phyloP scores from a whole-genome alignment of 2,329 filamentous ascomycete genomes.

The Pezicula rhizophila region DNA sequence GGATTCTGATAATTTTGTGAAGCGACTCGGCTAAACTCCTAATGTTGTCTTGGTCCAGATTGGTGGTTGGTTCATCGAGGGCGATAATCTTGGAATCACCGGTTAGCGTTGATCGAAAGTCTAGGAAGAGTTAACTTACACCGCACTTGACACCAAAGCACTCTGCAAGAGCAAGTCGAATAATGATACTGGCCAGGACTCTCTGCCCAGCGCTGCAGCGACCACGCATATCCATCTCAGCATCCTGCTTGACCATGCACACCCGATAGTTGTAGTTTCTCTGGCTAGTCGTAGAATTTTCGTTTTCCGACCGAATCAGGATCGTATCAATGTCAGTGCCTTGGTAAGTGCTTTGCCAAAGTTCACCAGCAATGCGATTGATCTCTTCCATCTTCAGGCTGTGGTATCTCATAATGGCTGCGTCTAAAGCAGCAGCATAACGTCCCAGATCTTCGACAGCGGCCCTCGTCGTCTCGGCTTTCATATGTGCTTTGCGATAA shows the following conservation, averaged over 20 bases:
- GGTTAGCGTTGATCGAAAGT: slow-evolving; percentile 3
- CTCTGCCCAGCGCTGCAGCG: slow-evolving; percentile 96
- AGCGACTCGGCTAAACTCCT: slow-evolving; percentile 78
- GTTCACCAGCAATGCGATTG: slow-evolving; percentile 86
- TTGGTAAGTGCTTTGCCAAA: slow-evolving; percentile 97
- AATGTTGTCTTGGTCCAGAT: slow-evolving; percentile 93
- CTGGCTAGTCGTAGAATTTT: slow-evolving; percentile 56
- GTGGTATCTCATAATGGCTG: slow-evolving; percentile 97
- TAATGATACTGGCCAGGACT: slow-evolving; percentile 94
- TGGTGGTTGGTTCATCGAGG: slow-evolving; percentile 95
- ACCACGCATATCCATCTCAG: slow-evolving; percentile 99
- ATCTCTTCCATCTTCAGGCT: slow-evolving; percentile 97
- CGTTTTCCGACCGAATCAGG: slow-evolving; percentile 86
- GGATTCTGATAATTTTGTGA: slow-evolving; percentile 77
- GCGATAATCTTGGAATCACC: slow-evolving; percentile 60
- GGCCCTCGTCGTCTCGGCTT: slow-evolving; percentile 85
- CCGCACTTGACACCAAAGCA: slow-evolving; percentile 96
- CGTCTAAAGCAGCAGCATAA: slow-evolving; percentile 79
- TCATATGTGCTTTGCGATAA: slow-evolving; percentile 84
- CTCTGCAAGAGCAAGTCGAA: slow-evolving; percentile 90
- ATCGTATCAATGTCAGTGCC: slow-evolving; percentile 97
- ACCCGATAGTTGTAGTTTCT: slow-evolving; percentile 95
- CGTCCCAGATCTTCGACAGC: slow-evolving; percentile 84
- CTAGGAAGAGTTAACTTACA: slow-evolving; percentile 22
- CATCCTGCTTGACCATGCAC: slow-evolving; percentile 95